phyloP scores from a whole-genome alignment of 306 rosid species.

The Cucurbita ficifolia region DNA sequence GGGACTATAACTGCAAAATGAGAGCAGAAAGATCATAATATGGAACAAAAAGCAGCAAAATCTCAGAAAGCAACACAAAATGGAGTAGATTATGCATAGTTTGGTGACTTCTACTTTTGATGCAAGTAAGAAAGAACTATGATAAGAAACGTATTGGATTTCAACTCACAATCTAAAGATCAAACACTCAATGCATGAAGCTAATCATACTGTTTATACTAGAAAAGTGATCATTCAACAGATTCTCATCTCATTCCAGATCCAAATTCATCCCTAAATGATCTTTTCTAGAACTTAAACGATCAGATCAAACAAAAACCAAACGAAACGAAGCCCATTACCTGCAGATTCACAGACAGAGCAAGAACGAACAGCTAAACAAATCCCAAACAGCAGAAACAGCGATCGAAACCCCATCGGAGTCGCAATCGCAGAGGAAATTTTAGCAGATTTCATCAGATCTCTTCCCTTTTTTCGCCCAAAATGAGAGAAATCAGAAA shows the following conservation, averaged over 20 bases:
- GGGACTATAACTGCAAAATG: constrained; percentile 5
- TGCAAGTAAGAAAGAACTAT: background rate
- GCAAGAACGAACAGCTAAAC: constrained; percentile 22
- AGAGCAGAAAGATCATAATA: background rate
- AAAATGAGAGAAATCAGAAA: constrained; percentile 15
- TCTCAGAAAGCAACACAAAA: background rate
- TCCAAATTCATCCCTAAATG: constrained; percentile 9
- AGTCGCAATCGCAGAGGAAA: constrained; percentile 5
- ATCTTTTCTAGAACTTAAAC: background rate
- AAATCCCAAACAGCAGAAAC: constrained; percentile 33
- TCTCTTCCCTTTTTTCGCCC: constrained; percentile 22
- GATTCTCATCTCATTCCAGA: background rate
- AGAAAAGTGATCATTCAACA: background rate
- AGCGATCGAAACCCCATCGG: constrained; percentile 37
- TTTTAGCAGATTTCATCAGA: constrained; percentile 18
- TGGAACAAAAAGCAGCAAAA: background rate
- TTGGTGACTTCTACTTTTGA: background rate
- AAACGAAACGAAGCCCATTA: constrained; percentile 20
- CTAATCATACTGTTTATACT: background rate
- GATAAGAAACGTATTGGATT: background rate
- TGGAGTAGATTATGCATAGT: background rate
- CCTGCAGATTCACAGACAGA: constrained; percentile 55
- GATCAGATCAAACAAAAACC: constrained; percentile 8
- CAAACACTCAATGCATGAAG: background rate
- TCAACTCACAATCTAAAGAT: background rate